phyloP scores from a whole-genome alignment of 2,329 filamentous ascomycete genomes.

The Coleophoma cylindrospora region DNA sequence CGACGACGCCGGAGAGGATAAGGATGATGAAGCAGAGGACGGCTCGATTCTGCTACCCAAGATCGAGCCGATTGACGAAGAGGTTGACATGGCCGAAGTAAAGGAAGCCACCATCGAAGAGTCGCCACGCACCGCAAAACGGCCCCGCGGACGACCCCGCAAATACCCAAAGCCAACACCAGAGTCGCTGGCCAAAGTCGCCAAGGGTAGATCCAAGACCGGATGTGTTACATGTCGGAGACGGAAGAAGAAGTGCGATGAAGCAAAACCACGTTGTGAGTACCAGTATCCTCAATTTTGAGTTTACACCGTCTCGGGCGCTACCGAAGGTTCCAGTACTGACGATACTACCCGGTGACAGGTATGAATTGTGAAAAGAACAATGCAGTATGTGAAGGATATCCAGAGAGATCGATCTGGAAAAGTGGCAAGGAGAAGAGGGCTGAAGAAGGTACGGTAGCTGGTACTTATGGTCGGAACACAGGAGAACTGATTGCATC shows the following conservation, averaged over 20 bases:
- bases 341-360: conserved; percentile 27
- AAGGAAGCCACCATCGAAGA: conserved; percentile 23
- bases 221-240: conserved; percentile 64
- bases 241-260: conserved; percentile 69
- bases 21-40: conserved; percentile 33
- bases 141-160: conserved; percentile 73
- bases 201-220: conserved; percentile 71
- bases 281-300: conserved; percentile 19
- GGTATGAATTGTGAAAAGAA: conserved; percentile 91
- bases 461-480: conserved; percentile 12
- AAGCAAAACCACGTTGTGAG: conserved; percentile 62
- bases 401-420: conserved; percentile 83
- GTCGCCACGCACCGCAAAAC: conserved; percentile 36
- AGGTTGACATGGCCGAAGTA: conserved; percentile 47
- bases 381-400: conserved; percentile 85
- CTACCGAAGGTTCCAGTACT: conserved; percentile 11
- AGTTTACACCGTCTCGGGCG: background rate
- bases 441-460: conserved; percentile 56
- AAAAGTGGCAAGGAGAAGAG: conserved; percentile 72
- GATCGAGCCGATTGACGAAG: conserved; percentile 51
- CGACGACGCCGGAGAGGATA: conserved; percentile 33
- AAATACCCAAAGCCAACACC: conserved; percentile 64
- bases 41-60: conserved; percentile 43
- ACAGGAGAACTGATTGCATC: conserved; percentile 20
- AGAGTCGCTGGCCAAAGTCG: conserved; percentile 58